Evolutionary conservation across 176 grass and related monocot species (phyloP), one percentile per base, ranked within the genome.

Genomic region (Puccinellia tenuiflora): DNA sequence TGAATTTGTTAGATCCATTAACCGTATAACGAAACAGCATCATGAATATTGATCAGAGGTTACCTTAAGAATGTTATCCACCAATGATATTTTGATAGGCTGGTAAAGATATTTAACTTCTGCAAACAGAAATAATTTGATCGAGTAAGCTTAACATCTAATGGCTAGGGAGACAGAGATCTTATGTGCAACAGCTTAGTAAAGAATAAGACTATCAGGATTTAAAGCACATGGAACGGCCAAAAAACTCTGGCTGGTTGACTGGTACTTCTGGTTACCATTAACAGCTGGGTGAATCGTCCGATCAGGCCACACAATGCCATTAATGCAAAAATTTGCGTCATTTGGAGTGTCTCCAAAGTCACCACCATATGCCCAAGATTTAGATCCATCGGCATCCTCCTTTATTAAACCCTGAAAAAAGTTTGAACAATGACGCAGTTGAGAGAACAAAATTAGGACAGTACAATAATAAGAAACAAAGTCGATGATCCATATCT

Each of bases 81-180:
- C 53, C 82, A 86, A 82, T 18, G 69, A 84, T 64, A 93, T 81
- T 84, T 98, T 93, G 77, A 98, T 83, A 84, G 92, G 90, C 71
- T 98, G 96, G 88, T 98, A 90, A 79, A 94, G 81, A 86, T 93
- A 98, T 82, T 98, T 98, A 80, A 98, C 89, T 72, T 98, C 96
- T 98, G 90, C 70, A 87, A 69, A n/a, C 47, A 86, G 84, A 87
- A 73, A 20, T 68, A 54, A 37, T 77, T 82, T 63, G 15, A 66
- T 72, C 57, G 35, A 65, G 69, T 78, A 73, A 87, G 79, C 46
- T 76, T 63, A n/a, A 55, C 25, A 66, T 78, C 16, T 46, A 55
- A 11, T 42, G 25, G 55, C 25, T 38, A 53, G 37, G 15, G 12
- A 86, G 43, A 76, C 31, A 54, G 31, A 15, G 16, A 71, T 64